A percentile compares a stretch with the other conserved stretches of the same genome.
Conservation (phyloP, 2,329 filamentous ascomycete species). For the Beauveria brongniartii region DNA sequence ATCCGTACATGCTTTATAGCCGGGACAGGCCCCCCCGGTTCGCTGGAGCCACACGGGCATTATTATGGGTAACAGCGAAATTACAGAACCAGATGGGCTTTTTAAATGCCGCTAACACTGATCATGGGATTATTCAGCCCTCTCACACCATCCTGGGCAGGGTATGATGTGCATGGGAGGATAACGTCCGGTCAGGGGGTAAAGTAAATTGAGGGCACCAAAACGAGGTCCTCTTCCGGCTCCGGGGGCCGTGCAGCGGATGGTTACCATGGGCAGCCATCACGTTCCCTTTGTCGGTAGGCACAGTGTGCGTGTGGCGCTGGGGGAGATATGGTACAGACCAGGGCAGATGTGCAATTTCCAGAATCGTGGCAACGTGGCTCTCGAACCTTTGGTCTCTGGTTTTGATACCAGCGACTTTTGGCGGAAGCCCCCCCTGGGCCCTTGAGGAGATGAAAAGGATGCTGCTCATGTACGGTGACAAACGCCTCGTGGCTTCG, state of each 20-base stretch:
- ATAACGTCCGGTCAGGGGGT: conserved; percentile 6
- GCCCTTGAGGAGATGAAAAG: no score
- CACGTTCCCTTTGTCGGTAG: no score
- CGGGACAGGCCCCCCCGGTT: no score
- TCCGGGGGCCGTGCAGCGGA: not conserved
- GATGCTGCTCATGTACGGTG: no score
- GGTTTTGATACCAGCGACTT: not conserved
- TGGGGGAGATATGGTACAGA: not conserved
- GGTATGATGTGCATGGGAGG: not conserved
- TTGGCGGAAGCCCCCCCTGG: no score
- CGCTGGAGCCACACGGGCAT: no score
- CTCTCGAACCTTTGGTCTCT: not conserved
- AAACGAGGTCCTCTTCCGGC: not conserved
- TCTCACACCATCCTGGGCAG: no score
- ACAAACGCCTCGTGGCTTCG: no score
- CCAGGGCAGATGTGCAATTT: not conserved
- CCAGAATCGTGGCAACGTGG: not conserved
- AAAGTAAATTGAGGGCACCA: not conserved
- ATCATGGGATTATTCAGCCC: not conserved
- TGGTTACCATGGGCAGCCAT: not conserved
- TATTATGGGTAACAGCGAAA: not conserved
- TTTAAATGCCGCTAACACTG: not conserved
- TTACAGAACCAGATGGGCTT: not conserved
- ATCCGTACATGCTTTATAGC: no score
- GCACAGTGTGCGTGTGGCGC: not conserved